Percentiles rank a stretch among this genome's conserved stretches.
Evolutionary conservation across 1,139 yeast genomes (phyloP).

Genomic region (Pichia sp.): DNA sequence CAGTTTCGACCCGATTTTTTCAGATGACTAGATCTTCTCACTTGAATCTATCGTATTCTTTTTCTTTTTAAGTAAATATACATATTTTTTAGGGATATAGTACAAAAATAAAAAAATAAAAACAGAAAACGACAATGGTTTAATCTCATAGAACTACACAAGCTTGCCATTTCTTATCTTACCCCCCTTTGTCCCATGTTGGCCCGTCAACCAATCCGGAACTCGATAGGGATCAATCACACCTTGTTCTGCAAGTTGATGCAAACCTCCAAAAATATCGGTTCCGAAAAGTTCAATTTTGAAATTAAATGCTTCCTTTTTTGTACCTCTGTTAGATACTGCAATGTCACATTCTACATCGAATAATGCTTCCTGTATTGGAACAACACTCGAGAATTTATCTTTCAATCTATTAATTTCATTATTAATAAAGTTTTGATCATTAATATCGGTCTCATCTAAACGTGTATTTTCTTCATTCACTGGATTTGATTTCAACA

Average conservation of each 20-base stretch:
- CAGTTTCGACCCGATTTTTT: not conserved
- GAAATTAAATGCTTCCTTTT: constrained; percentile 27
- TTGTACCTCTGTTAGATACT: not conserved
- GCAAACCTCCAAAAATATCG: constrained; percentile 79
- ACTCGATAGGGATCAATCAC: constrained; percentile 45
- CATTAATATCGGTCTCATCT: constrained; percentile 19
- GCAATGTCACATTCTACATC: constrained; percentile 22
- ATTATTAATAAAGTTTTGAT: not conserved
- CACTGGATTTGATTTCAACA: constrained; percentile 28
- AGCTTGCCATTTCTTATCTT: constrained; percentile 2
- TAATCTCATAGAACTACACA: too few species aligned
- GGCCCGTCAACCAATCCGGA: constrained; percentile 81
- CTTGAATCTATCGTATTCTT: too few species aligned
- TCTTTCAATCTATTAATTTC: constrained; percentile 18
- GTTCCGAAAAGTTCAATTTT: constrained; percentile 52
- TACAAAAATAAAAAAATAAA: too few species aligned
- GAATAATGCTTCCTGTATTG: constrained; percentile 47
- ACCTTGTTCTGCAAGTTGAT: constrained; percentile 55
- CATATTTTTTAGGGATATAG: not conserved
- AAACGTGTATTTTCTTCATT: constrained; percentile 12
- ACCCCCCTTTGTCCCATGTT: constrained; percentile 22
- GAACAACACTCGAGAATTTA: constrained; percentile 45
- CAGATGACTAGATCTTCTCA: not conserved
- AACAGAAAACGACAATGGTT: not conserved
- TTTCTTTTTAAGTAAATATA: too few species aligned